A percentile compares a stretch with the other conserved stretches of the same genome.
These are phyloP conservation scores for Aspergillus sparsus DNA, from an alignment of 495 filamentous ascomycete species.

Conservation along the genomic window DNA sequence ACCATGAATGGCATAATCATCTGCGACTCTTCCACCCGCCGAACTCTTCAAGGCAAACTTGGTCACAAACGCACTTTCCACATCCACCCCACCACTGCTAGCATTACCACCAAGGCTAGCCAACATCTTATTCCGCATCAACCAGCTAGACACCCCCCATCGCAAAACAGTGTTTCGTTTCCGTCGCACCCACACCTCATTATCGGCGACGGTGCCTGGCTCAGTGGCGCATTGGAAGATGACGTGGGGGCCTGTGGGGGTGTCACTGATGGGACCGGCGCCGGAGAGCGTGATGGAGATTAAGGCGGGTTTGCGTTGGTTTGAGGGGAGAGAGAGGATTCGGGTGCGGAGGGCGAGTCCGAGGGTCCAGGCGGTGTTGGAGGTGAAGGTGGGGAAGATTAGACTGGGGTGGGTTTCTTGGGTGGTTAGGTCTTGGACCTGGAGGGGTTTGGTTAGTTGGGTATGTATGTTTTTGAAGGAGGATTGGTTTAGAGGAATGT, in stretches of 20 bases:
- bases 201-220: conserved; percentile 61
- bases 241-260: conserved; percentile 44
- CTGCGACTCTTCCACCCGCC: conserved; percentile 47
- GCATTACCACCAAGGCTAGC: conserved; percentile 19
- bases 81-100: conserved; percentile 35
- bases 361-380: conserved; percentile 65
- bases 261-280: neutral
- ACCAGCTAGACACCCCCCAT: conserved; percentile 68
- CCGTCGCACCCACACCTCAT: conserved; percentile 60
- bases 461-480: neutral
- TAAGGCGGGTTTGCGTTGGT: conserved; percentile 53
- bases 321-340: conserved; percentile 54
- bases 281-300: conserved; percentile 67
- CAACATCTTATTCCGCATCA: conserved; percentile 60
- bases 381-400: conserved; percentile 63
- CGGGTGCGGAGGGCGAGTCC: conserved; percentile 63
- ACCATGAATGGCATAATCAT: conserved; percentile 73
- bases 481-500: neutral
- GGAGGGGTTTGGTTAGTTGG: conserved; percentile 14
- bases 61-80: conserved; percentile 59
- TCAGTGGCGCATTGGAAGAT: conserved; percentile 62
- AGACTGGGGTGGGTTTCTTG: conserved; percentile 53
- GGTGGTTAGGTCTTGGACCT: conserved; percentile 52
- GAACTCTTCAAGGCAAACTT: conserved; percentile 54
- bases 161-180: conserved; percentile 70